Conservation (phyloP, 2,329 filamentous ascomycete species). For the Gnomoniopsis smithogilvyi region DNA sequence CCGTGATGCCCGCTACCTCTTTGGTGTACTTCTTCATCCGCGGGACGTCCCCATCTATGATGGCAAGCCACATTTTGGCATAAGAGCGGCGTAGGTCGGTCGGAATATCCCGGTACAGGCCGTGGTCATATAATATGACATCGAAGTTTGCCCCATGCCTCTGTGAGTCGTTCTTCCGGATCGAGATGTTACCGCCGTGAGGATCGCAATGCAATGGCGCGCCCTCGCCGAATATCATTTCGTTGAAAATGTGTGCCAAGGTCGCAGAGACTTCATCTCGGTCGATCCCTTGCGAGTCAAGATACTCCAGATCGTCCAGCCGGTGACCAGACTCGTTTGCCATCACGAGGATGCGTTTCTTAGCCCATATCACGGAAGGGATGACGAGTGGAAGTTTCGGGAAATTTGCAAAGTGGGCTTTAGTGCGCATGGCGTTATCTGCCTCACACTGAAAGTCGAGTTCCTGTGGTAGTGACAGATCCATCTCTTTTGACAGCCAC, state of each 20-base stretch:
- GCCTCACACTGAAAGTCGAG: conserved; percentile 87
- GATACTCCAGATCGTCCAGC: conserved; percentile 82
- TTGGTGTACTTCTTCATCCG: conserved; percentile 85
- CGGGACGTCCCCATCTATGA: conserved; percentile 83
- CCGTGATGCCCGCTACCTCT: conserved; percentile 83
- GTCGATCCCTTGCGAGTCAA: conserved; percentile 84
- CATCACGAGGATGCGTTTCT: conserved; percentile 90
- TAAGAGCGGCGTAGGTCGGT: conserved; percentile 76
- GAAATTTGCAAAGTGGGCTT: conserved; percentile 74
- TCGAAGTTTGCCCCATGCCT: conserved; percentile 76
- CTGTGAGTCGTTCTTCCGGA: conserved; percentile 68
- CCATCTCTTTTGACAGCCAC: conserved; percentile 94
- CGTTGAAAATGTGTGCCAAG: conserved; percentile 91
- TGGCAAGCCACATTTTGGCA: conserved; percentile 95
- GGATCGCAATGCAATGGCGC: conserved; percentile 95
- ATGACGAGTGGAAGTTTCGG: conserved; percentile 80
- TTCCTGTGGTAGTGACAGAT: conserved; percentile 83
- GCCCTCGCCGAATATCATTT: conserved; percentile 94
- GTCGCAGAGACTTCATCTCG: conserved; percentile 93
- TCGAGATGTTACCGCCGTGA: conserved; percentile 92
- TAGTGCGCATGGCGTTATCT: conserved; percentile 74
- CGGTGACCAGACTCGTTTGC: conserved; percentile 83
- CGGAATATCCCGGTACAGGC: conserved; percentile 91
- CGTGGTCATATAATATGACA: conserved; percentile 94
- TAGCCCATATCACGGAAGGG: conserved; percentile 85